phyloP scores from a whole-genome alignment of 106 monocot genomes.

The Dendrobium nobile region DNA sequence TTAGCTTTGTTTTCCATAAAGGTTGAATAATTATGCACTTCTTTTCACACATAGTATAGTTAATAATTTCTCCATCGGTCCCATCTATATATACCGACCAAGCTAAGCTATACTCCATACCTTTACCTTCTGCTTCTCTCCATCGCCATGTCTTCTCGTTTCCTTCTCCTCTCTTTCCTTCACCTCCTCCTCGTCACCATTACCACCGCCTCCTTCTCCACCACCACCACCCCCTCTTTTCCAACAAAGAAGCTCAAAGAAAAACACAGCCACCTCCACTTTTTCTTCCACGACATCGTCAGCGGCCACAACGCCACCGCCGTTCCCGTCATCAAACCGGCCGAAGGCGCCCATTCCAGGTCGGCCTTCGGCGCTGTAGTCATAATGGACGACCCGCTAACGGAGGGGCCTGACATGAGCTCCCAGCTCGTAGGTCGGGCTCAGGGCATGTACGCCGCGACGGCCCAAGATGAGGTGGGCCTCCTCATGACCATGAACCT shows the following conservation, averaged over 20 bases:
- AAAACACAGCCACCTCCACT: slow-evolving; percentile 23
- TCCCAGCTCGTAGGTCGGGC: slow-evolving; percentile 18
- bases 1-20: too few species aligned
- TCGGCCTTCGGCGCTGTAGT: slow-evolving; percentile 7
- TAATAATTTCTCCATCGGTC: too few species aligned
- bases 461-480: slow-evolving; percentile 7
- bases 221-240: not conserved
- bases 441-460: slow-evolving; percentile 23
- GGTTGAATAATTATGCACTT: too few species aligned
- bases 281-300: slow-evolving; percentile 25
- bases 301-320: slow-evolving; percentile 27
- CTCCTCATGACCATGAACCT: slow-evolving; percentile 27
- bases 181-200: not conserved
- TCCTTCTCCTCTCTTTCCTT: too few species aligned
- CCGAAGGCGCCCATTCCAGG: not conserved
- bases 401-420: slow-evolving; percentile 10
- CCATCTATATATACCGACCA: too few species aligned
- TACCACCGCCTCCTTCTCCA: too few species aligned
- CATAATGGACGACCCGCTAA: slow-evolving; percentile 27
- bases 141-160: too few species aligned
- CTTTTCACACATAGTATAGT: too few species aligned
- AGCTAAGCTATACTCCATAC: too few species aligned
- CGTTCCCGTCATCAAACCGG: not conserved
- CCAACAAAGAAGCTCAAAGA: not conserved
- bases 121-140: too few species aligned